Conservation (phyloP, 1,284 basidiomycete species). For the Leccinum subrobustum region DNA sequence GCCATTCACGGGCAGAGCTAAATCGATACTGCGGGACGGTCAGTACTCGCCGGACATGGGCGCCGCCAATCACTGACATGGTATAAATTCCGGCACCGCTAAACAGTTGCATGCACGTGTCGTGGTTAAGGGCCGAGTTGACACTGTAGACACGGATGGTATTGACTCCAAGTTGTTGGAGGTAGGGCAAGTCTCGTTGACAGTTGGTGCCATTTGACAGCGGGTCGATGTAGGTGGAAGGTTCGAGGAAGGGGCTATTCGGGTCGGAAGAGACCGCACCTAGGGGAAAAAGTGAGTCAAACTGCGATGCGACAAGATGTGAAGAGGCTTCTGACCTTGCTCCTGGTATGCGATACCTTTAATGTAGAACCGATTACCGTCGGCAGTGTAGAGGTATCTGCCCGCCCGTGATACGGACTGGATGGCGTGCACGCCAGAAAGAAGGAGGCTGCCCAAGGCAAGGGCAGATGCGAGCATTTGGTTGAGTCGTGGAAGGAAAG, state of each 20-base stretch:
- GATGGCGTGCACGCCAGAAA: slow-evolving; percentile 51
- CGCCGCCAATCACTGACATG: slow-evolving; percentile 54
- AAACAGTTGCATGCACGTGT: slow-evolving; percentile 80
- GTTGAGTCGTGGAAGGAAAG: neutral
- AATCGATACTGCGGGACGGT: slow-evolving; percentile 61
- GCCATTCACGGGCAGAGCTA: slow-evolving; percentile 82
- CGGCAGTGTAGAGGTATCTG: slow-evolving; percentile 75
- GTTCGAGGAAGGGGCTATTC: slow-evolving; percentile 78
- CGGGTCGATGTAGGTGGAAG: slow-evolving; percentile 73
- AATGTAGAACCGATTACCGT: slow-evolving; percentile 82
- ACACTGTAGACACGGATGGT: slow-evolving; percentile 85
- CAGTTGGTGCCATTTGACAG: slow-evolving; percentile 70
- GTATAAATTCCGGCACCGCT: slow-evolving; percentile 84
- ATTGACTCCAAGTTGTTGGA: slow-evolving; percentile 71
- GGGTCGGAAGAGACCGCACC: slow-evolving; percentile 46
- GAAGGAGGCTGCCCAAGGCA: slow-evolving; percentile 26
- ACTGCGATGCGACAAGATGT: neutral
- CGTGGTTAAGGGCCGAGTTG: slow-evolving; percentile 79
- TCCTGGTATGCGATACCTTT: slow-evolving; percentile 91
- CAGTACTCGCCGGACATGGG: slow-evolving; percentile 3
- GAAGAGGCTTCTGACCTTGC: slow-evolving; percentile 25
- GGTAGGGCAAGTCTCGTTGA: slow-evolving; percentile 74
- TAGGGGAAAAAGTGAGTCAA: slow-evolving; percentile 22
- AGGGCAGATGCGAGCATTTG: slow-evolving; percentile 27
- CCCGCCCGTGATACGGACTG: slow-evolving; percentile 61